Evolutionary conservation across 2,329 filamentous ascomycete species (phyloP), one percentile per base, ranked within the genome.

Genomic region (Zopfia rhizophila): DNA sequence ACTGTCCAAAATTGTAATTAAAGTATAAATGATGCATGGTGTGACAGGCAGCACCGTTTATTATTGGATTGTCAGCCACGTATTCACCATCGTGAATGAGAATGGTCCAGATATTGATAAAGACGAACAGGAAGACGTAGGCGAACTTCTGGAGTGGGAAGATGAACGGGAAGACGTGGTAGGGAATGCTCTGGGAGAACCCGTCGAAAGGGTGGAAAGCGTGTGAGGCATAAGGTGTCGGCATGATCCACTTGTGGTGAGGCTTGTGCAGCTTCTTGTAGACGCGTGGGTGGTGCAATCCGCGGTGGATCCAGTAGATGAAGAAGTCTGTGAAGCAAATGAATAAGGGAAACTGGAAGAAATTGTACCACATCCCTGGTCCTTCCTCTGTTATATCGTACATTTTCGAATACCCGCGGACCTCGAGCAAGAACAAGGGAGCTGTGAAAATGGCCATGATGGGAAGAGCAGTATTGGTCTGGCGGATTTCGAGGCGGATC

Each of bases 231-330:
- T 84, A 96, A 1, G 91, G 91, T 5, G 89, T 94, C 5, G 91
- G 91, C 89, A 96, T 93, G 74, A 96, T 95, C 91, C 91, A 96
- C 78, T 95, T 96, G 84, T 96, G 91, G 75, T 96, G 91, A 60
- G 90, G 87, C 82, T 96, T 96, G 82, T 96, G 91, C 32, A 96
- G 80, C 55, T 78, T 79, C 78, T 91, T 93, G 82, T 96, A 96
- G 60, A 92, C 70, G 31, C 74, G 66, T 10, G 88, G 88, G 72
- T 90, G 85, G 74, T 94, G 90, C 51, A 93, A 80, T 45, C 83
- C 87, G 43, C 90, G 87, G 76, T 94, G 90, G 61, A 92, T 91
- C 80, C 87, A 89, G 80, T 94, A 94, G 75, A 94, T 91, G 74
- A 81, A 85, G 71, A 87, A 86, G 74, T 94, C 90, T 74, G 90